Evolutionary conservation across 768 basidiomycete species (phyloP), one percentile per base, ranked within the genome.

Genomic region (Naganishia randhawae): DNA sequence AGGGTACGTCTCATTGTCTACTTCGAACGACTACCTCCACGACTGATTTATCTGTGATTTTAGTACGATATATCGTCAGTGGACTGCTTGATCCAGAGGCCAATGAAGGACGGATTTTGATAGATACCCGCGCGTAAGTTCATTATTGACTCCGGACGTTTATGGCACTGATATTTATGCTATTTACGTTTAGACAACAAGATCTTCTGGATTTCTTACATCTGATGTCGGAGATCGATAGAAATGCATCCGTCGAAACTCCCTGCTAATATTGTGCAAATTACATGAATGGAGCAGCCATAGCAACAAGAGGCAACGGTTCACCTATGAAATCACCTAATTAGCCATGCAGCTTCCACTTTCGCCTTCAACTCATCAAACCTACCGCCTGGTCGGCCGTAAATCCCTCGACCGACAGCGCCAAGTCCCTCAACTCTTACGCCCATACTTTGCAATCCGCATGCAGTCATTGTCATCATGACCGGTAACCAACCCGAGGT

Each of bases 141-240:
- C 33, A 22, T 35, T 9, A 8, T n/a, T 19, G n/a, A n/a, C 17
- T 39, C 10, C 31, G 41, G 22, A 41, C 11, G 9, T 29, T 13
- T 13, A 10, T 13, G n/a, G 22, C n/a, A 27, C 39, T 55, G 27
- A 61, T 11, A 27, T 41, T 29, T 25, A 25, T 27, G 6, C 17
- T 25, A 4, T 8, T 16, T 3, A 25, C 13, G 13, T 13, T 8
- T 27, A 61, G 57, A 9, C 57, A 61, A 41, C 57, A 61, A 61
- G 57, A 61, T 17, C 57, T 68, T 33, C 57, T 68, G 25, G 67
- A 68, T 63, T 68, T 68, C 57, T 50, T 68, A n/a, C 55, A 62
- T 48, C 31, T 68, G 7, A 68, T 68, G 55, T 42, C 67, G 16
- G 67, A 68, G 57, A 68, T 68, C 45, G 67, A 68, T 13, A 61